Evolutionary conservation across 495 filamentous ascomycete genomes (phyloP).

Genomic region (Saxispiralis lemnorum): DNA sequence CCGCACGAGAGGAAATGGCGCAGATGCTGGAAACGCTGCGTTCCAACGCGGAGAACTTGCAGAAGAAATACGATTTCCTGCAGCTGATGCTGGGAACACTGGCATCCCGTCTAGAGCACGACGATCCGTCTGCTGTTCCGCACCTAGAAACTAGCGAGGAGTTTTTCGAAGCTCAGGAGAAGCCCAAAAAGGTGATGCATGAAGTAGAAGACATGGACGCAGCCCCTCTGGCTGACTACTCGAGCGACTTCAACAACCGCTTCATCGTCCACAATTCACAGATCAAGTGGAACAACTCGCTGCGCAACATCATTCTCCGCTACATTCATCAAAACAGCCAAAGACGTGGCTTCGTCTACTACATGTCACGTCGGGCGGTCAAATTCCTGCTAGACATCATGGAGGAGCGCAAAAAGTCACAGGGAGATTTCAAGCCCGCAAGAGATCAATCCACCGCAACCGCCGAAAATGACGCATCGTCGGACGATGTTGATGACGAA

Average conservation of each 20-base stretch:
- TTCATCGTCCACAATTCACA: slow-evolving; percentile 97
- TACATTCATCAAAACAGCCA: slow-evolving; percentile 97
- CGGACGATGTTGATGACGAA: slow-evolving; percentile 31
- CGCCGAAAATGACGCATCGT: slow-evolving; percentile 16
- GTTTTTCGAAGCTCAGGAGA: slow-evolving; percentile 32
- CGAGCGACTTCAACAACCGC: slow-evolving; percentile 90
- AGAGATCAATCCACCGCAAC: slow-evolving; percentile 19
- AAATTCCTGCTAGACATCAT: slow-evolving; percentile 97
- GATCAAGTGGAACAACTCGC: slow-evolving; percentile 92
- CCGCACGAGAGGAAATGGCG: slow-evolving; percentile 29
- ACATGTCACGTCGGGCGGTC: slow-evolving; percentile 84
- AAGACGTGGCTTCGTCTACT: slow-evolving; percentile 89
- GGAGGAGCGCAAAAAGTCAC: slow-evolving; percentile 62
- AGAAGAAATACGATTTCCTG: slow-evolving; percentile 61
- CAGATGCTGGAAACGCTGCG: slow-evolving; percentile 49
- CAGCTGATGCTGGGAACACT: slow-evolving; percentile 55
- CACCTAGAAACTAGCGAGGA: slow-evolving; percentile 29
- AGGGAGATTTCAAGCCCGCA: slow-evolving; percentile 24
- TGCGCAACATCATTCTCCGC: slow-evolving; percentile 87
- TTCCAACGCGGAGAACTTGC: slow-evolving; percentile 50
- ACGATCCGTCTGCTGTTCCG: slow-evolving; percentile 29
- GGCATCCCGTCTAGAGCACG: slow-evolving; percentile 34
- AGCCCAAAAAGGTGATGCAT: slow-evolving; percentile 24
- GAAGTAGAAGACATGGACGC: slow-evolving; percentile 27
- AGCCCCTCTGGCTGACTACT: slow-evolving; percentile 45